Evolutionary conservation across 2,329 filamentous ascomycete species (phyloP), one percentile per base, ranked within the genome.

Genomic region (Trichothecium roseum): DNA sequence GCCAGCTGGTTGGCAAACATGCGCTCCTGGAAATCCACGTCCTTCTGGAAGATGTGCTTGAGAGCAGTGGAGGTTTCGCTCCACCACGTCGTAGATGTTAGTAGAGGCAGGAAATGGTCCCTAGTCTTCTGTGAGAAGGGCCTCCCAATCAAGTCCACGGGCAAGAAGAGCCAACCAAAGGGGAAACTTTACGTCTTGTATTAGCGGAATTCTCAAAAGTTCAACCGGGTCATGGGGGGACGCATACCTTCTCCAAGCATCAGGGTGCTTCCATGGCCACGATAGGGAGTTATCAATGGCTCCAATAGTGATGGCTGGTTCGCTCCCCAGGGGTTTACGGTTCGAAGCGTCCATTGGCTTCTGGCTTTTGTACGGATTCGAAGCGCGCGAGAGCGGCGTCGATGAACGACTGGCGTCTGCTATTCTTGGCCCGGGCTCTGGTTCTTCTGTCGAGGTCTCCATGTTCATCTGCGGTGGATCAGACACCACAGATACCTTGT

Each of bases 1-100:
- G 91, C 89, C 42, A 98, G 93, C 53, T 98, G 91, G 45, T 85
- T 79, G n/a, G 86, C 86, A 61, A 94, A 98, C 91, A 98, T 98
- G 59, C 85, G 82, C 62, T 98, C 91, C 55, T 96, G 86, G 58
- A 98, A 98, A 59, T 98, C 91, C 3, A 81, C 78, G 56, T 98
- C 91, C 53, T 93, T 77, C 45, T 85, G 81, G 55, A 98, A 98
- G 31, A 95, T 80, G 42, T 78, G 74, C 36, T 91, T 84, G 28
- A 98, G 66, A 16, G 86, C 84, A 40, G 85, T 66, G 50, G 94
- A 87, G 4, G 91, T 98, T 48, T 95, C 86, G 44, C 81, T 84
- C 91, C 91, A 98, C 91, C 91, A 98, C 35, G 84, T 75, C 18
- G 88, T 93, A 2, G 88, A 96, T 0, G 91, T 96, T 24, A 98